A percentile compares a stretch with the other conserved stretches of the same genome.
Evolutionary conservation across 345 rosid species (phyloP).

Genomic region (Syzygium jambos): DNA sequence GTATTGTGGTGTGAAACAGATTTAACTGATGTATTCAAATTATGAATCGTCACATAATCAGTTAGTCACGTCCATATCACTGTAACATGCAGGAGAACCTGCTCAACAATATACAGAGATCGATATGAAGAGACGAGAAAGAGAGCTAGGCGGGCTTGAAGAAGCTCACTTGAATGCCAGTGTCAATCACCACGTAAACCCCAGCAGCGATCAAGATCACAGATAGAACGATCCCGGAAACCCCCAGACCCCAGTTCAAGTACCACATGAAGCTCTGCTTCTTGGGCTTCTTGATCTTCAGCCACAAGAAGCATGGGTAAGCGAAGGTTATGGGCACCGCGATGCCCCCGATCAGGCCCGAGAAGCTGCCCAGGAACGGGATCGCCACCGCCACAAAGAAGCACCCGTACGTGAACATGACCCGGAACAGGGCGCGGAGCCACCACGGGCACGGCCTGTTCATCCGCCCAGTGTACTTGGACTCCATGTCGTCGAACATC

Average conservation of each 20-base stretch:
- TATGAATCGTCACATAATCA: background rate
- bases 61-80: background rate
- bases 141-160: conserved; percentile 7
- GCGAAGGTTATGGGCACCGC: conserved; percentile 12
- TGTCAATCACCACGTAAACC: conserved; percentile 7
- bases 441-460: conserved; percentile 14
- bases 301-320: conserved; percentile 14
- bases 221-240: background rate
- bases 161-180: conserved; percentile 12
- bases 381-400: conserved; percentile 12
- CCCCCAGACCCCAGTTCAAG: conserved; percentile 9
- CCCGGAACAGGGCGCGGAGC: conserved; percentile 6
- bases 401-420: conserved; percentile 11
- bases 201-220: conserved; percentile 4
- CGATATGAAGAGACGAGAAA: background rate
- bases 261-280: conserved; percentile 13
- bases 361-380: conserved; percentile 11
- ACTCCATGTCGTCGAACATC: conserved; percentile 14
- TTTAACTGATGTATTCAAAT: background rate
- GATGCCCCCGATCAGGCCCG: conserved; percentile 12
- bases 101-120: background rate
- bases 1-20: background rate
- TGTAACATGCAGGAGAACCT: background rate
- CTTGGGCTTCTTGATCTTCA: conserved; percentile 11
- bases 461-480: conserved; percentile 10